A percentile compares a stretch with the other conserved stretches of the same genome.
Conservation (phyloP, 1,284 basidiomycete genomes). For the Ceratobasidium papillatum region DNA sequence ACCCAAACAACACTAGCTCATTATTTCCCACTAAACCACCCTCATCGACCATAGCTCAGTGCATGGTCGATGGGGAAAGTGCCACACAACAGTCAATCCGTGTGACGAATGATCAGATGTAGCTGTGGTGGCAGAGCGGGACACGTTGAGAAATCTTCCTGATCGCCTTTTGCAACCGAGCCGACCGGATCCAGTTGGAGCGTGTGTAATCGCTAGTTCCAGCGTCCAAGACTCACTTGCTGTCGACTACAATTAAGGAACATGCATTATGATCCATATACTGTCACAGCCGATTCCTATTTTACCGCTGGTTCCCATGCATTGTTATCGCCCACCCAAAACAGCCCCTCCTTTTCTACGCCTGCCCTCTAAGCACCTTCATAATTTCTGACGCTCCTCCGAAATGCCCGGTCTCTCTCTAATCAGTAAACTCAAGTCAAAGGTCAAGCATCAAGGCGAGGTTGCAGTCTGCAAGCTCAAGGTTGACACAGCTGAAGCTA, state of each 20-base stretch:
- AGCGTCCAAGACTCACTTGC: constrained; percentile 27
- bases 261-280: constrained; percentile 23
- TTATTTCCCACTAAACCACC: constrained; percentile 38
- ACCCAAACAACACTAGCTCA: constrained; percentile 23
- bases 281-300: not conserved
- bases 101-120: constrained; percentile 29
- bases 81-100: not conserved
- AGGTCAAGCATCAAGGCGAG: constrained; percentile 36
- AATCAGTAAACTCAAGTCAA: constrained; percentile 32
- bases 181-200: constrained; percentile 32
- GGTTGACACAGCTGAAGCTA: constrained; percentile 30
- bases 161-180: not conserved
- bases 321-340: constrained; percentile 18
- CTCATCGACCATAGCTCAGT: constrained; percentile 29
- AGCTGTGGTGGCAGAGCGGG: constrained; percentile 31
- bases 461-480: constrained; percentile 34
- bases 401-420: constrained; percentile 26
- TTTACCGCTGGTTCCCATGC: constrained; percentile 20
- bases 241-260: constrained; percentile 30
- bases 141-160: constrained; percentile 20
- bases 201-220: constrained; percentile 12
- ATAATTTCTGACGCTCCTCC: constrained; percentile 4
- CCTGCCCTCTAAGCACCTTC: constrained; percentile 1
- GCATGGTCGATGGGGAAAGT: constrained; percentile 31
- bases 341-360: constrained; percentile 27